phyloP scores from a whole-genome alignment of 768 basidiomycete genomes.

The Hirschioporus abietinus region DNA sequence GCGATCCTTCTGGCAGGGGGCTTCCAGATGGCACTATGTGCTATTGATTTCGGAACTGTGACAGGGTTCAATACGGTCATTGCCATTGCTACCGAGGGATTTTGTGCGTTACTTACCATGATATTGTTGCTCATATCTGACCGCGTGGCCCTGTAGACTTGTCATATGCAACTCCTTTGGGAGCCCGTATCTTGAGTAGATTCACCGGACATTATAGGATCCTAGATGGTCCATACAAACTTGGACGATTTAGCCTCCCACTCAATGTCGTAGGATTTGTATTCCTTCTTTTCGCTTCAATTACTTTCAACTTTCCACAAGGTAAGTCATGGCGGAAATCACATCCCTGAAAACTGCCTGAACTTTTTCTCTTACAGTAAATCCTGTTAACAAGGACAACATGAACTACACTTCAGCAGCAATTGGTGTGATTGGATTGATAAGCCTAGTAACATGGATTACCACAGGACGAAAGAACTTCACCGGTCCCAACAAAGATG shows the following conservation, averaged over 20 bases:
- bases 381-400: conserved; percentile 60
- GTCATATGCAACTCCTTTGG: not conserved
- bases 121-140: not conserved
- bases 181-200: not conserved
- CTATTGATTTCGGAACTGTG: not conserved
- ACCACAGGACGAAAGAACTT: not conserved
- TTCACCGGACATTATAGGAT: not conserved
- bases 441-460: conserved; percentile 6
- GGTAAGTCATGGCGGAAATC: not conserved
- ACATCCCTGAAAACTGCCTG: not conserved
- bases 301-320: not conserved
- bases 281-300: not conserved
- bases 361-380: conserved; percentile 17
- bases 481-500: not conserved
- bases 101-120: not conserved
- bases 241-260: not conserved
- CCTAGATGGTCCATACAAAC: not conserved
- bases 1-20: not conserved
- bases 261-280: not conserved
- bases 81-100: not conserved
- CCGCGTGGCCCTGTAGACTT: not conserved
- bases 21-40: not conserved
- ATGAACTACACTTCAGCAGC: conserved; percentile 78
- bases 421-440: conserved; percentile 8
- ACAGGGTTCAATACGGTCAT: not conserved